Base-by-base conservation (phyloP, 331 rosid genomes). In the Quercus tomentella region DNA sequence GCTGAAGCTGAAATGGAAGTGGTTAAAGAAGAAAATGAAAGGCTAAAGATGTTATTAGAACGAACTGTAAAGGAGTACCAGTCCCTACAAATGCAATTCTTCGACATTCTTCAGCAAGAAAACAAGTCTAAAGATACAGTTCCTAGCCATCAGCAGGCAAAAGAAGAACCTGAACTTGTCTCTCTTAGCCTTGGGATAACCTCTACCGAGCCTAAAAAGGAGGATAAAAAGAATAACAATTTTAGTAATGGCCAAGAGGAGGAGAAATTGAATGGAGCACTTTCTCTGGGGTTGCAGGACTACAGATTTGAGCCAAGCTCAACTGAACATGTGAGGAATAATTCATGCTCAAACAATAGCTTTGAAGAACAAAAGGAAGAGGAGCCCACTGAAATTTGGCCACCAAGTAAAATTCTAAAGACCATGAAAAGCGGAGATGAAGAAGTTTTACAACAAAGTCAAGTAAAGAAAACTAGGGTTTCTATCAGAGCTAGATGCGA, bases 401-500 rank as follows among this genome's bases (percentile, higher is more conserved):
- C 91, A 28, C 92, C 88, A 1, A 76, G 84, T 70, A 88, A 89
- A 70, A 81, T 68, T 45, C 45, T 73, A 25, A 90, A 83, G 82
- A 76, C 87, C 3, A 70, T 35, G 55, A 77, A 66, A 45, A 82
- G 23, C 25, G 76, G 60, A 17, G 91, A 76, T 0, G 83, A 55
- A 78, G 88, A 80, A 76, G 79, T 45, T 76, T 71, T 86, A 49
- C 89, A 77, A 33, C 85, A 73, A 17, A 25, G 80, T 56, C 84
- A 45, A 3, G 74, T 76, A 73, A 92, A 92, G 92, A 88, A 90
- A 76, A 31, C 91, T 75, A 92, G 94, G 84, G 94, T 92, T 86
- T 88, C 91, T 18, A 84, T 92, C 25, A 81, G 94, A 87, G 92
- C 88, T 5, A 87, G 91, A 79, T 90, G 97, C 26, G 89, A 92